These are phyloP conservation scores for Ganoderma lucidum DNA, from an alignment of 1,284 basidiomycete genomes.

Conservation along the genomic window DNA sequence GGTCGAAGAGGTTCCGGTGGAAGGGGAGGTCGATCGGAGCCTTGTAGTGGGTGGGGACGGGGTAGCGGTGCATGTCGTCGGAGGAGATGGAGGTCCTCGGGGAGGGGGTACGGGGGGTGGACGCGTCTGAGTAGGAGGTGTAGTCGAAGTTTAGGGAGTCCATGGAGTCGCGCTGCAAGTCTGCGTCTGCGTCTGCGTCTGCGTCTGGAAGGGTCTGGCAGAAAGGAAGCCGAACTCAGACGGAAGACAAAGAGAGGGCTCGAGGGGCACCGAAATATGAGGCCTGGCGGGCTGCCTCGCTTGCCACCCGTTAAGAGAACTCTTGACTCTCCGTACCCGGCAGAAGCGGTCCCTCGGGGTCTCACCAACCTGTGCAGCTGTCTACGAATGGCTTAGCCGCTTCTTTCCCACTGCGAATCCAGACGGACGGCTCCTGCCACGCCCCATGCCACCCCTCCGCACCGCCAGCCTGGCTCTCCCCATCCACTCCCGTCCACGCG, in stretches of 20 bases:
- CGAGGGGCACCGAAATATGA: slow-evolving; percentile 26
- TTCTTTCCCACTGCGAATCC: slow-evolving; percentile 30
- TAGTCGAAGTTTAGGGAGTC: slow-evolving; percentile 70
- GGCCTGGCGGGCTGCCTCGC: slow-evolving; percentile 16
- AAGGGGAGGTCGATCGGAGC: slow-evolving; percentile 53
- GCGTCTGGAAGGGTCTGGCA: slow-evolving; percentile 34
- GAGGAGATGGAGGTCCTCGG: slow-evolving; percentile 52
- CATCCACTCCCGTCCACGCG: slow-evolving; percentile 16
- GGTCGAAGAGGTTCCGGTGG: slow-evolving; percentile 59
- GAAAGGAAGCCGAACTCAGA: slow-evolving; percentile 31
- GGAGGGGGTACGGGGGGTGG: slow-evolving; percentile 75
- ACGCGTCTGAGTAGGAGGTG: slow-evolving; percentile 66
- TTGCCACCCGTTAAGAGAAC: slow-evolving; percentile 22
- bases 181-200: slow-evolving; percentile 22
- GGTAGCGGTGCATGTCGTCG: slow-evolving; percentile 49
- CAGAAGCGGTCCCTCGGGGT: slow-evolving; percentile 28
- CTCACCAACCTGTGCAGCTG: slow-evolving; percentile 30
- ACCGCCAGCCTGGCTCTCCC: slow-evolving; percentile 19
- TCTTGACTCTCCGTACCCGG: slow-evolving; percentile 14
- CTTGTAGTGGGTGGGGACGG: slow-evolving; percentile 51
- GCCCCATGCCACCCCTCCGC: slow-evolving; percentile 31
- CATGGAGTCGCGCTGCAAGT: slow-evolving; percentile 47
- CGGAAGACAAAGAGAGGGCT: slow-evolving; percentile 27
- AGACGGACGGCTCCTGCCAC: slow-evolving; percentile 23
- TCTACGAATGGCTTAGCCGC: slow-evolving; percentile 30